Percentiles rank a stretch among this genome's conserved stretches.
Evolutionary conservation across 805 yeast species (phyloP).

Genomic region (Cyberlindnera japonica): DNA sequence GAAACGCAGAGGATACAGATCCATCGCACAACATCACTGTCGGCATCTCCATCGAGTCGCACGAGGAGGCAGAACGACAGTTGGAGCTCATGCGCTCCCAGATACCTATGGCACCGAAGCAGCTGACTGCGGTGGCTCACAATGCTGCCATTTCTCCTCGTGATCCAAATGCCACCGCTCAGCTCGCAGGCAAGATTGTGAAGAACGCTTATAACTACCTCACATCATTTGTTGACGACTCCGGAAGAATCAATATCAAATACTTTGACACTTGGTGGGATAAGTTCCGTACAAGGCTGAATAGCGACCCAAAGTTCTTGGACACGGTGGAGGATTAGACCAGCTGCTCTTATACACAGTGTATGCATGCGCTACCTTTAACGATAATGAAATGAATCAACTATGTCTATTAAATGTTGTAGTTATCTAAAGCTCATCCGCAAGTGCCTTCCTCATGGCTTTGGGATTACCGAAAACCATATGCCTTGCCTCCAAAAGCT

Average conservation of each 20-base stretch:
- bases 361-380: too few species aligned
- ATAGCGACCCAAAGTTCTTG: conserved; percentile 79
- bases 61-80: conserved; percentile 57
- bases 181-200: conserved; percentile 81
- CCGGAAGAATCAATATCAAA: conserved; percentile 82
- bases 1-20: conserved; percentile 27
- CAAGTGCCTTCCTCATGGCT: conserved; percentile 58
- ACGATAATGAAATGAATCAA: too few species aligned
- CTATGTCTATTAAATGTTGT: too few species aligned
- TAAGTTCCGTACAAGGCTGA: conserved; percentile 71
- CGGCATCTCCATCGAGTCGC: conserved; percentile 91
- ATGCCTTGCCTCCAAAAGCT: conserved; percentile 51
- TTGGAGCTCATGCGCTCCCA: conserved; percentile 37
- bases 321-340: conserved; percentile 37
- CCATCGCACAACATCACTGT: conserved; percentile 40
- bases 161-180: conserved; percentile 46
- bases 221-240: conserved; percentile 77
- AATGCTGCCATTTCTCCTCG: conserved; percentile 31
- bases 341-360: too few species aligned
- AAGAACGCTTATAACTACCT: conserved; percentile 88
- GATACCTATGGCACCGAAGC: conserved; percentile 17
- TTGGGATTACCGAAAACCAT: conserved; percentile 73
- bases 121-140: conserved; percentile 17
- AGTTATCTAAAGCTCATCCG: conserved; percentile 45
- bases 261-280: conserved; percentile 95